Conservation (phyloP, 768 basidiomycete species). For the Tricholoma sp. region DNA sequence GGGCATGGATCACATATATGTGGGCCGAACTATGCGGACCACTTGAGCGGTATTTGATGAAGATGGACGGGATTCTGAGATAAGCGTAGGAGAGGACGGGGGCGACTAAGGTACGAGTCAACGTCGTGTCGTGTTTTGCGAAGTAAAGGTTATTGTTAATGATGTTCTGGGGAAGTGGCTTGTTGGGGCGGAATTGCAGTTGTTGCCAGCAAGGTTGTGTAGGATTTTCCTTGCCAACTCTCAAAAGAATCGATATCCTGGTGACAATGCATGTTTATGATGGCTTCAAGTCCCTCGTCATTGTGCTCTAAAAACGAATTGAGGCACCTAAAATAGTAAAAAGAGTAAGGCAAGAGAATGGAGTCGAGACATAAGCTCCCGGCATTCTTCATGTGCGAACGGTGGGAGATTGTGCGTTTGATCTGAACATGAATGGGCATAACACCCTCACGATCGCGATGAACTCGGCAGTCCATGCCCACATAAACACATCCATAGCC, state of each 20-base stretch:
- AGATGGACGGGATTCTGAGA: conserved; percentile 75
- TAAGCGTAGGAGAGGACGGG: conserved; percentile 63
- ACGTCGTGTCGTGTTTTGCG: conserved; percentile 26
- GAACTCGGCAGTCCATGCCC: conserved; percentile 67
- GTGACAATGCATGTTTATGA: conserved; percentile 61
- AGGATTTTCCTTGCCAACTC: conserved; percentile 48
- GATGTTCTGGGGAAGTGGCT: conserved; percentile 55
- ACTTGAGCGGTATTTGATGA: conserved; percentile 54
- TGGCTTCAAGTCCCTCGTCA: conserved; percentile 37
- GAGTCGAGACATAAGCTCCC: conserved; percentile 62
- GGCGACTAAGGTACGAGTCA: conserved; percentile 49
- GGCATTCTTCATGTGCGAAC: conserved; percentile 79
- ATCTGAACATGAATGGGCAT: conserved; percentile 33
- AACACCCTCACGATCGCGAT: background rate
- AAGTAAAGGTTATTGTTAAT: conserved; percentile 19
- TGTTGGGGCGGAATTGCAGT: conserved; percentile 59
- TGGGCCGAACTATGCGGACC: conserved; percentile 48
- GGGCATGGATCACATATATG: conserved; percentile 59
- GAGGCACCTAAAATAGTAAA: background rate
- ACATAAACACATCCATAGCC: conserved; percentile 70
- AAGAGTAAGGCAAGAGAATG: conserved; percentile 25
- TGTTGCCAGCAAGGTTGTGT: conserved; percentile 62
- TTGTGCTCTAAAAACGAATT: conserved; percentile 18
- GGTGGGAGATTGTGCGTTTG: no score
- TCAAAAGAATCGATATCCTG: conserved; percentile 60